phyloP scores from a whole-genome alignment of 805 yeast genomes.

The Candida qinlingensis region DNA sequence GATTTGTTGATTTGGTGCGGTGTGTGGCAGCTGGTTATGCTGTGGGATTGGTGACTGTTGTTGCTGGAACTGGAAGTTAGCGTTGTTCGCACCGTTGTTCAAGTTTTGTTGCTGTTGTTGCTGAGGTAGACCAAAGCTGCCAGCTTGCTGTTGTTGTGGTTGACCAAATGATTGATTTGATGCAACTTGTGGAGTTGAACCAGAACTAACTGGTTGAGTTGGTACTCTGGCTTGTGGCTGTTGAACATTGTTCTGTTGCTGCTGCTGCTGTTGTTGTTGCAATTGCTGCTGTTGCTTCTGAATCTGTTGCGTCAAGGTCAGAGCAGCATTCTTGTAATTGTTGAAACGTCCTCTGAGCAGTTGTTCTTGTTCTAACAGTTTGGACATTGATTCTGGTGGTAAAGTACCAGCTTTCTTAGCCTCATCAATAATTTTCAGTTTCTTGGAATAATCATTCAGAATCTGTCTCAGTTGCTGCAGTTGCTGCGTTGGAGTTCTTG shows the following conservation, averaged over 20 bases:
- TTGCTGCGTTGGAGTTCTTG: constrained; percentile 24
- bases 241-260: constrained; percentile 16
- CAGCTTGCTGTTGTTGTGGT: constrained; percentile 1
- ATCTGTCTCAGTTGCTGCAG: constrained; percentile 41
- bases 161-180: constrained; percentile 4
- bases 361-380: constrained; percentile 43
- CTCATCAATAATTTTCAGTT: constrained; percentile 44
- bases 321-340: constrained; percentile 46
- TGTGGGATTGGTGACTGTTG: constrained; percentile 1
- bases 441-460: constrained; percentile 44
- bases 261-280: constrained; percentile 19
- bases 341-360: constrained; percentile 42
- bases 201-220: constrained; percentile 19
- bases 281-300: constrained; percentile 10
- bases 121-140: constrained; percentile 3
- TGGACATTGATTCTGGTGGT: constrained; percentile 39
- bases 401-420: constrained; percentile 39
- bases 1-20: neutral
- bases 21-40: neutral
- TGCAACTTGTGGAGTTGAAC: constrained; percentile 4
- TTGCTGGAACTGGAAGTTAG: constrained; percentile 7
- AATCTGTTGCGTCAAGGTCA: constrained; percentile 15
- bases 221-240: constrained; percentile 15
- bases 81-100: neutral
- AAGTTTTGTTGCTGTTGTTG: constrained; percentile 4